phyloP scores from a whole-genome alignment of 2,329 filamentous ascomycete genomes.

The Paecilomyces sp. region DNA sequence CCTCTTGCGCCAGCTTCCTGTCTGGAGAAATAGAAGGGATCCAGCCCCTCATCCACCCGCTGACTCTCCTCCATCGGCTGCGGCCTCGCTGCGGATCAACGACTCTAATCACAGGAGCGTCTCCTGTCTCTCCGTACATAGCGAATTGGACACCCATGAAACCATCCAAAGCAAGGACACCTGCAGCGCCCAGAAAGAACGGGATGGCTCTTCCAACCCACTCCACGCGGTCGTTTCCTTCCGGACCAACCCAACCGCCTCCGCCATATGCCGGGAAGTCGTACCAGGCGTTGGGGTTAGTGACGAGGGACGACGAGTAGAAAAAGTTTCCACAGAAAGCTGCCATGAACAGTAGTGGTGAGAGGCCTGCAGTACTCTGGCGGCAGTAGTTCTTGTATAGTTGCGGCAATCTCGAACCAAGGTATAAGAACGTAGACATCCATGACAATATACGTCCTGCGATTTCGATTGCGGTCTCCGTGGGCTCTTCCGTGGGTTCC shows the following conservation, averaged over 20 bases:
- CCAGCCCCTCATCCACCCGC: conserved; percentile 62
- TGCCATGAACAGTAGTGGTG: conserved; percentile 56
- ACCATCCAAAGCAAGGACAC: conserved; percentile 56
- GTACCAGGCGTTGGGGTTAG: conserved; percentile 58
- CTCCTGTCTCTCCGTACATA: conserved; percentile 46
- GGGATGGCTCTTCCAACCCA: conserved; percentile 55
- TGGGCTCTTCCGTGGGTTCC: conserved; percentile 11
- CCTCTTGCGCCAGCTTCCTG: conserved; percentile 1
- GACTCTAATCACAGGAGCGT: conserved; percentile 40
- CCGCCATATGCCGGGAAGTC: conserved; percentile 50
- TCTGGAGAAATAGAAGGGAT: conserved; percentile 44
- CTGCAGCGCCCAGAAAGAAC: conserved; percentile 60
- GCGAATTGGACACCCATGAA: conserved; percentile 58
- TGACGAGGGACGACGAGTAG: conserved; percentile 55
- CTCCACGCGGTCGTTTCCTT: conserved; percentile 47
- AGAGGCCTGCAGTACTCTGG: conserved; percentile 57
- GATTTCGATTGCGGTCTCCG: conserved; percentile 30
- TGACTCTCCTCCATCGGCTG: conserved; percentile 49
- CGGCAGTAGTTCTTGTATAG: conserved; percentile 59
- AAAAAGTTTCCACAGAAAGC: conserved; percentile 63
- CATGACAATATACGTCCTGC: conserved; percentile 49
- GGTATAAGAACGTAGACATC: conserved; percentile 51
- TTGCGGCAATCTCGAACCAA: conserved; percentile 56
- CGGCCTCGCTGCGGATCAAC: conserved; percentile 32
- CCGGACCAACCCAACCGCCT: conserved; percentile 52